Evolutionary conservation across 2,329 filamentous ascomycete species (phyloP), one percentile per base, ranked within the genome.

Genomic region (Stagonosporopsis chrysanthemi): DNA sequence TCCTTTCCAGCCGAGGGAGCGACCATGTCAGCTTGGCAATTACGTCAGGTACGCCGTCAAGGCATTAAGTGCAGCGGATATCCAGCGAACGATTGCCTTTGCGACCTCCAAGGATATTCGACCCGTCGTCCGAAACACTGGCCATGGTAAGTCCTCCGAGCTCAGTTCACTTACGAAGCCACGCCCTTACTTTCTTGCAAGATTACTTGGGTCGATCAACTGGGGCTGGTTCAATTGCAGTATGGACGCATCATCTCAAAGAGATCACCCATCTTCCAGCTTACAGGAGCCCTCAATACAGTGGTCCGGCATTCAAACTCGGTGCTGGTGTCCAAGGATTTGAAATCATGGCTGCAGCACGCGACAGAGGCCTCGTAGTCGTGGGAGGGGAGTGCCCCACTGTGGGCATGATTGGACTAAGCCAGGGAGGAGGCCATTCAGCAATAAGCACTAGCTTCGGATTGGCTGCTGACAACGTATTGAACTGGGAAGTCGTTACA

Each of bases 371-470:
- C 4, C 41, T 70, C 2, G 57, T 63, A 14, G 62, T 65, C 2
- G 47, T 67, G 8, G 64, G 65, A 17, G 70, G 70, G 1, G 58
- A 66, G 8, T 71, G 67, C 70, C 58, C 67, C 43, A 81, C 77
- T 2, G 82, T 86, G 6, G 83, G 83, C 48, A 62, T 73, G 14
- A 67, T 66, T 15, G 83, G 67, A 19, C 17, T 68, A 65, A 36
- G 49, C 60, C 55, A 63, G 24, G 64, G 81, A 42, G 42, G 50
- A 28, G 84, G 84, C 0, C 82, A 86, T 69, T 81, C 79, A 9
- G 81, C 81, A 6, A 66, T 86, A 39, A 79, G 78, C 17, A 76
- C 76, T 23, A 72, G 78, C 43, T 81, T 80, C 61, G 70, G 70
- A 3, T 63, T 73, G 22, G 63, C 63, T 4, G 67, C 63, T 6